phyloP scores from a whole-genome alignment of 2,329 filamentous ascomycete species.

The Sporothrix sp. region DNA sequence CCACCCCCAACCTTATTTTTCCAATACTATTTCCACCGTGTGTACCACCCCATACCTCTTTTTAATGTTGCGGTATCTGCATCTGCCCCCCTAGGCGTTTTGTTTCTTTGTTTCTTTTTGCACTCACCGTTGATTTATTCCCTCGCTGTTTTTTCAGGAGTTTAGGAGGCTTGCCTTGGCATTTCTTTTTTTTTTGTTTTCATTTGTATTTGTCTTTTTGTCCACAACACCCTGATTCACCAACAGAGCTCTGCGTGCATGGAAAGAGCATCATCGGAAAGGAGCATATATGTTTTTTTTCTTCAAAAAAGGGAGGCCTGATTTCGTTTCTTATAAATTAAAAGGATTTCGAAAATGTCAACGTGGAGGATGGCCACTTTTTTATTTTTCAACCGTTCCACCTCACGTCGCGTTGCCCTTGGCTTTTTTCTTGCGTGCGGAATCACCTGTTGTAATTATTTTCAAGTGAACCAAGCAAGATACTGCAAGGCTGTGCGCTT shows the following conservation, averaged over 20 bases:
- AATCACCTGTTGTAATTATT: too few relatives aligned
- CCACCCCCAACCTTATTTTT: not conserved
- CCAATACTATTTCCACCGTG: not conserved
- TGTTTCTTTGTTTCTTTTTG: not conserved
- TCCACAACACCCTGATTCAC: not conserved
- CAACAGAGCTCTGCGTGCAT: slow-evolving; percentile 8
- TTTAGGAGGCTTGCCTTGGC: not conserved
- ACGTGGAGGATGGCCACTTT: not conserved
- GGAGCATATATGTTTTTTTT: slow-evolving; percentile 4
- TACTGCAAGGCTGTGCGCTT: too few relatives aligned
- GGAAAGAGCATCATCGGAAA: slow-evolving; percentile 7
- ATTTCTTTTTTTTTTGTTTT: not conserved
- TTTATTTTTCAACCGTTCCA: too few relatives aligned
- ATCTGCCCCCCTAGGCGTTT: not conserved
- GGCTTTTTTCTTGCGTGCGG: too few relatives aligned
- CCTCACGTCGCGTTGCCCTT: too few relatives aligned
- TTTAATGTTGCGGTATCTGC: slow-evolving; percentile 2
- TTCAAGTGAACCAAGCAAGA: too few relatives aligned
- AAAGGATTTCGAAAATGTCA: not conserved
- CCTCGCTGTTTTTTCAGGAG: not conserved
- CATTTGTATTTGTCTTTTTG: not conserved
- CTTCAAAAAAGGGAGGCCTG: not conserved
- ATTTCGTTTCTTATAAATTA: not conserved
- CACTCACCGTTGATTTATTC: not conserved
- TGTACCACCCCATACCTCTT: slow-evolving; percentile 1